These are phyloP conservation scores for Scheffersomyces parashehatae DNA, from an alignment of 1,139 yeast genomes.

Conservation along the genomic window DNA sequence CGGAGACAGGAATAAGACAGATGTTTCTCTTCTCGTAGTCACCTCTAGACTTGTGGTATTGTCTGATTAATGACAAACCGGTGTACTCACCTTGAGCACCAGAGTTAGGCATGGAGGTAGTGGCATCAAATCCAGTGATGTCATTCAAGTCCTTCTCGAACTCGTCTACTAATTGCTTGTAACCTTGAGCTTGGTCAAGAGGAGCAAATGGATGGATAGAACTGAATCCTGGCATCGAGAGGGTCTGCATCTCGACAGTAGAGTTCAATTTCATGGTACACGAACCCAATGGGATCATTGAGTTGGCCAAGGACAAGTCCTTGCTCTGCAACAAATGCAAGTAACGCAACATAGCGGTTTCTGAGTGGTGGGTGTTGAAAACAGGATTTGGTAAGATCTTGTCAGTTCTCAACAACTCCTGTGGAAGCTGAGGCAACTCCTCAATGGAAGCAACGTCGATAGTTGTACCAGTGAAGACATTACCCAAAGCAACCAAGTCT, in stretches of 20 bases:
- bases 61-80: conserved; percentile 83
- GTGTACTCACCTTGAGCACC: conserved; percentile 99
- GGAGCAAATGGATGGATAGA: conserved; percentile 94
- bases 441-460: conserved; percentile 20
- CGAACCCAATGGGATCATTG: conserved; percentile 96
- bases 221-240: conserved; percentile 92
- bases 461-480: conserved; percentile 51
- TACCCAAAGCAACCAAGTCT: conserved; percentile 60
- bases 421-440: conserved; percentile 54
- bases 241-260: conserved; percentile 91
- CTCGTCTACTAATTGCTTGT: conserved; percentile 69
- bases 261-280: conserved; percentile 98
- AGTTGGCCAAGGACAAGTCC: conserved; percentile 89
- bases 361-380: conserved; percentile 87
- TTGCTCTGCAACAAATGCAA: conserved; percentile 81
- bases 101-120: conserved; percentile 93
- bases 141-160: conserved; percentile 84
- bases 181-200: conserved; percentile 80
- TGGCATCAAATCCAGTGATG: conserved; percentile 92
- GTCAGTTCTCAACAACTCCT: conserved; percentile 59
- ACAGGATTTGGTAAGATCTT: conserved; percentile 70
- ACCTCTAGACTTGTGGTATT: conserved; percentile 73
- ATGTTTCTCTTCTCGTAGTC: conserved; percentile 70
- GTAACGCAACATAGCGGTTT: conserved; percentile 91
- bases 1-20: conserved; percentile 93